Percentiles rank a stretch among this genome's conserved stretches.
phyloP scores from a whole-genome alignment of 139 green algal species.

The Haematococcus sp. region DNA sequence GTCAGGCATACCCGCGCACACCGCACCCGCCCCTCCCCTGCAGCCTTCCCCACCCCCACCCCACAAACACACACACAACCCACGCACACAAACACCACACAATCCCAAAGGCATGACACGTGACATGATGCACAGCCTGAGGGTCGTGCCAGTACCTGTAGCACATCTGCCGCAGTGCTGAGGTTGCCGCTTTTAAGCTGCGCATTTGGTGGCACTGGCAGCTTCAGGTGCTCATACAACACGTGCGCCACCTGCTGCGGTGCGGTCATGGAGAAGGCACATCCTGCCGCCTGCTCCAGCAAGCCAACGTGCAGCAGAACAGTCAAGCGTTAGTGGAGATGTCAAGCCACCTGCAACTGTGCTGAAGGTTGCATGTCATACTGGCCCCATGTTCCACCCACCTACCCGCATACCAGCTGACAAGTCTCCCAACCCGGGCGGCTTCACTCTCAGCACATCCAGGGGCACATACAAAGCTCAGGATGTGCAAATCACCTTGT shows the following conservation, averaged over 20 bases:
- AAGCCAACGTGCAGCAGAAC: neutral
- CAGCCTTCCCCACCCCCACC: too few relatives aligned
- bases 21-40: too few relatives aligned
- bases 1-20: neutral
- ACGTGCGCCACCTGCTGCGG: conserved; percentile 44
- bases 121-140: too few relatives aligned
- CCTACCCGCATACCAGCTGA: too few relatives aligned
- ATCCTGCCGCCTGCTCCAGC: neutral
- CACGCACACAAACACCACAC: too few relatives aligned
- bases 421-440: too few relatives aligned
- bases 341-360: too few relatives aligned
- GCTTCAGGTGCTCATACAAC: conserved; percentile 61
- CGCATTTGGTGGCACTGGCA: conserved; percentile 54
- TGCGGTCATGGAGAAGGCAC: conserved; percentile 21
- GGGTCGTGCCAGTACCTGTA: neutral
- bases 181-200: conserved; percentile 10
- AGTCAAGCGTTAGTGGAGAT: neutral
- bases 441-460: too few relatives aligned
- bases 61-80: too few relatives aligned
- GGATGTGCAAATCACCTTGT: conserved; percentile 28
- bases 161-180: conserved; percentile 20
- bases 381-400: too few relatives aligned
- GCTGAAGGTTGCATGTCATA: too few relatives aligned
- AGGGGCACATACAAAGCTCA: conserved; percentile 33
- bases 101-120: too few relatives aligned